Base-by-base conservation (phyloP, 805 yeast species). In the Kluyveromyces lactis region DNA sequence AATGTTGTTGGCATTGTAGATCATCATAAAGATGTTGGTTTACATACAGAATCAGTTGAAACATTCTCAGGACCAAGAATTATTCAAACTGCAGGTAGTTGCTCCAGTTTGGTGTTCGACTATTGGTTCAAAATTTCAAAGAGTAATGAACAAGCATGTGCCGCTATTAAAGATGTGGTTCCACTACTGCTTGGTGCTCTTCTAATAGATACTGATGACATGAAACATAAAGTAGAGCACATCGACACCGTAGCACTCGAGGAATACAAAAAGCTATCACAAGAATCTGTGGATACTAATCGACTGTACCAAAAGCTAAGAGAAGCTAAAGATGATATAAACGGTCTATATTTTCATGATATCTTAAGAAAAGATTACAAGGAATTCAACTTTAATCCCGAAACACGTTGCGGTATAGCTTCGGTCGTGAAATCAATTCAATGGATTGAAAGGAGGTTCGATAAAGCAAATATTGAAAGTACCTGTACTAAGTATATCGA, bases 361-460 rank as follows among this genome's bases (percentile, higher is more conserved):
- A 59, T 92, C 5, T 63, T 92, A 29, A 66, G 79, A 33, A 89
- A 87, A 58, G 98, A 90, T 56, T 90, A 84, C 61, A 90, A 90
- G 55, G 77, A 76, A 51, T 87, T 81, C 64, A 59, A 53, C 4
- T 67, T 68, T 33, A 31, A 26, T 19, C 18, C 66, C 60, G 50
- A 48, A 1, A 41, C 58, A 2, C 58, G 46, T 4, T 67, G 86
- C 10, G 97, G 97, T 0, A 81, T 90, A 51, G 74, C 89, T 34
- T 81, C 96, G 0, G 62, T 81, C 8, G 84, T 81, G 2, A 79
- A 75, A 55, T 68, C 86, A 0, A 58, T 81, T 21, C 60, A 63
- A 4, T 81, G 83, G 77, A 47, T 84, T 0, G 45, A 64, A 31
- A 42, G 50, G 3, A 42, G 51, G 19, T 65, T 53, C 43, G 63